Percentiles rank a stretch among this genome's conserved stretches.
These are phyloP conservation scores for Pseudogymnoascus verrucosus DNA, from an alignment of 2,329 filamentous ascomycete genomes.

Conservation along the genomic window DNA sequence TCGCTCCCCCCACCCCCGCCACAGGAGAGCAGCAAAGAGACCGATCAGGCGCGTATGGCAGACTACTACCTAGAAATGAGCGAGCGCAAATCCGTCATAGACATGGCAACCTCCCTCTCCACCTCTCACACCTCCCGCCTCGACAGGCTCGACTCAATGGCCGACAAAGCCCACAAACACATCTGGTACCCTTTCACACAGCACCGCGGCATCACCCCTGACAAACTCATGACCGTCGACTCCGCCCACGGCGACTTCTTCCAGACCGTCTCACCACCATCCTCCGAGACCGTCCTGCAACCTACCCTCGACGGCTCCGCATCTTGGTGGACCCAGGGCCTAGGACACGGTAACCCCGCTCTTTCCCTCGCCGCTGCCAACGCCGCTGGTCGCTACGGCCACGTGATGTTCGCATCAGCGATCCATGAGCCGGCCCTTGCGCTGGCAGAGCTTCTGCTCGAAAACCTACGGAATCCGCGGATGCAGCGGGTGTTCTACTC, in stretches of 20 bases:
- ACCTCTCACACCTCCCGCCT: constrained; percentile 49
- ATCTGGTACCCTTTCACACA: constrained; percentile 91
- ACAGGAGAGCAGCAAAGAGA: constrained; percentile 22
- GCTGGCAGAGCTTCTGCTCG: constrained; percentile 58
- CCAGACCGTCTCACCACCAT: constrained; percentile 40
- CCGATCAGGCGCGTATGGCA: constrained; percentile 50
- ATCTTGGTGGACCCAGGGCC: constrained; percentile 86
- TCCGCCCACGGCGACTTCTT: constrained; percentile 75
- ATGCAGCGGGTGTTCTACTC: constrained; percentile 70
- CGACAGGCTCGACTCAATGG: constrained; percentile 51
- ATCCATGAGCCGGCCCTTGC: constrained; percentile 70
- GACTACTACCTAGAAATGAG: constrained; percentile 53
- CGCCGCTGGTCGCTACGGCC: constrained; percentile 74
- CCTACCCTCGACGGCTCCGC: constrained; percentile 76
- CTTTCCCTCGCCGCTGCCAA: constrained; percentile 70
- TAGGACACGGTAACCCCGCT: constrained; percentile 68
- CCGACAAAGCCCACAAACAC: constrained; percentile 47
- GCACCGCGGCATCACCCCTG: constrained; percentile 53
- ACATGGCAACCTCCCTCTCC: constrained; percentile 44
- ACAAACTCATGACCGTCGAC: constrained; percentile 67
- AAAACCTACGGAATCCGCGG: constrained; percentile 53
- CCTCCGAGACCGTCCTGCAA: constrained; percentile 35
- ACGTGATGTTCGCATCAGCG: constrained; percentile 79
- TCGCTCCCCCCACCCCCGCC: constrained; percentile 51
- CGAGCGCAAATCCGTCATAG: constrained; percentile 31